Conservation (phyloP, 2,329 filamentous ascomycete genomes). For the Alternaria gaisen region DNA sequence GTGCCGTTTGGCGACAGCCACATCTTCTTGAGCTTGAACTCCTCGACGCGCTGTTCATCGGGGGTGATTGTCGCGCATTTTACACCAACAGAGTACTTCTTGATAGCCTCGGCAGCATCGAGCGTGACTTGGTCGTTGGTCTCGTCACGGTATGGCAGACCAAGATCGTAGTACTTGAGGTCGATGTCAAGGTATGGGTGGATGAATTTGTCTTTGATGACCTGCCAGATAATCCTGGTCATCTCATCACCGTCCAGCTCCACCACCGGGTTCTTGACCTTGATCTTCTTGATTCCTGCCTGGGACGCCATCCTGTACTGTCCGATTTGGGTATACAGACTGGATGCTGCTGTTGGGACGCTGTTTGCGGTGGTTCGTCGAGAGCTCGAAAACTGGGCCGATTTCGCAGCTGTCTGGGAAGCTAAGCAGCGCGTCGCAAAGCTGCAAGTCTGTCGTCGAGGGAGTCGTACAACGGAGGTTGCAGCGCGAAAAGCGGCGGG, state of each 20-base stretch:
- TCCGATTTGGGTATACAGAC: conserved; percentile 20
- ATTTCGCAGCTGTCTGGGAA: conserved; percentile 34
- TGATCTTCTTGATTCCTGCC: conserved; percentile 96
- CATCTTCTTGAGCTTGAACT: conserved; percentile 99
- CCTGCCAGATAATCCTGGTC: conserved; percentile 99
- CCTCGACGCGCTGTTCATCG: conserved; percentile 93
- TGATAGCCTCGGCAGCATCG: conserved; percentile 95
- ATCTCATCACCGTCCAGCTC: conserved; percentile 95
- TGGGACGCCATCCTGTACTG: conserved; percentile 46
- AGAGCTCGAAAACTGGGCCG: conserved; percentile 31
- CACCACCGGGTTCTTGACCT: conserved; percentile 98
- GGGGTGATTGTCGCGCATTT: conserved; percentile 99
- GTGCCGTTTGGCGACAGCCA: conserved; percentile 98
- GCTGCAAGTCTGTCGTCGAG: conserved; percentile 31
- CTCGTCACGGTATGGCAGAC: conserved; percentile 92
- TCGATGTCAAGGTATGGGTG: conserved; percentile 95
- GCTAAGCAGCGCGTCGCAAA: conserved; percentile 45
- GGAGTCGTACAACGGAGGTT: conserved; percentile 30
- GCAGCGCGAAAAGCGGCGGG: conserved; percentile 39
- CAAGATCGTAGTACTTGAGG: conserved; percentile 97
- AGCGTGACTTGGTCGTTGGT: conserved; percentile 96
- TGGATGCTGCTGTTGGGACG: conserved; percentile 11
- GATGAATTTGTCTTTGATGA: conserved; percentile 99
- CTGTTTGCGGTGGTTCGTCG: conserved; percentile 24
- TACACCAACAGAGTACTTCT: conserved; percentile 98